Conservation (phyloP, 2,329 filamentous ascomycete species). For the Alternaria sp. region DNA sequence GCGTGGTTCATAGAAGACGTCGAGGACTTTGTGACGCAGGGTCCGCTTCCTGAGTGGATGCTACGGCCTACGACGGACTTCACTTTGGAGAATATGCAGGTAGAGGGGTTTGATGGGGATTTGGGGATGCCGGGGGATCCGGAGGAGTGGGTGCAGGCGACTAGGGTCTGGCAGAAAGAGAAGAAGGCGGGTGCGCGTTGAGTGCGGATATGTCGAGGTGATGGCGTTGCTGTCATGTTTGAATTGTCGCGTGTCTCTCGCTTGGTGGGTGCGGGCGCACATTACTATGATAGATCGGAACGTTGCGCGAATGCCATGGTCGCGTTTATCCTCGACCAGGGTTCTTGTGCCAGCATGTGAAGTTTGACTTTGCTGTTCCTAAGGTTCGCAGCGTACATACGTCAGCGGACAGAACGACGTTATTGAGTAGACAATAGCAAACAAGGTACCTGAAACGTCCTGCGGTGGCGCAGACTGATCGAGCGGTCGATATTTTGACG, state of each 20-base stretch:
- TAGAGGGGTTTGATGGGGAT: background rate
- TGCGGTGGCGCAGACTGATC: background rate
- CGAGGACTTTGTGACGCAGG: background rate
- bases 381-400: background rate
- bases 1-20: background rate
- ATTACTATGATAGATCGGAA: background rate
- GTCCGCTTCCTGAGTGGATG: background rate
- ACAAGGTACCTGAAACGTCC: background rate
- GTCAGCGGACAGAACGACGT: background rate
- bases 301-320: background rate
- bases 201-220: background rate
- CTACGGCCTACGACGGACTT: background rate
- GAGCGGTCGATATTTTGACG: background rate
- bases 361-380: background rate
- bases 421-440: background rate
- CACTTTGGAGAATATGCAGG: background rate
- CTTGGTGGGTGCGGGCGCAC: background rate
- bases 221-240: background rate
- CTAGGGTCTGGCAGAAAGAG: rapidly evolving
- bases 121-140: background rate
- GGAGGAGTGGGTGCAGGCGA: background rate
- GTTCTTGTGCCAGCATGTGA: background rate
- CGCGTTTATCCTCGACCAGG: rapidly evolving
- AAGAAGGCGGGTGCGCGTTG: background rate
- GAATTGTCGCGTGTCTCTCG: background rate